A percentile compares a stretch with the other conserved stretches of the same genome.
Evolutionary conservation across 2,329 filamentous ascomycete species (phyloP).

Genomic region (Exophiala alcalophila): DNA sequence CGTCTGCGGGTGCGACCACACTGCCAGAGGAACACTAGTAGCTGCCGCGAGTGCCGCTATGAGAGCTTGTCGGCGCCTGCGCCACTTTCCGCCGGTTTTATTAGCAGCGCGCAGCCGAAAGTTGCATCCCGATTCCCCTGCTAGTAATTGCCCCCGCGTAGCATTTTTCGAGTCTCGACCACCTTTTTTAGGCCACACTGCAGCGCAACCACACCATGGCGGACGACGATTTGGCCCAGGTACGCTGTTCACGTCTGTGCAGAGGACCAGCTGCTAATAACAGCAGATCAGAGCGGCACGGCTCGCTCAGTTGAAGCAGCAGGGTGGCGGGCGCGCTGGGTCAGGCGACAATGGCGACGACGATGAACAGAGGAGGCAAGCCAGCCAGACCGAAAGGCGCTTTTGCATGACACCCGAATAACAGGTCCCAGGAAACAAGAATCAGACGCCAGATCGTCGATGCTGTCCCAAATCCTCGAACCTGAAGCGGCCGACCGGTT

Average conservation of each 20-base stretch:
- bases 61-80: too few species aligned
- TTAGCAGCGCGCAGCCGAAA: too few species aligned
- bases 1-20: too few species aligned
- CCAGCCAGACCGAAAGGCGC: too few species aligned
- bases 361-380: slow-evolving; percentile 65
- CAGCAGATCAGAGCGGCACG: slow-evolving; percentile 82
- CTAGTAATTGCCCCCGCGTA: too few species aligned
- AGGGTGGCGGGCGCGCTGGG: slow-evolving; percentile 56
- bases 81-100: too few species aligned
- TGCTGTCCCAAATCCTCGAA: slow-evolving; percentile 89
- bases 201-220: slow-evolving; percentile 48
- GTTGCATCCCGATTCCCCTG: too few species aligned
- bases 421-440: slow-evolving; percentile 42
- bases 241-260: slow-evolving; percentile 30
- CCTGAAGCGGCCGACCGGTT: slow-evolving; percentile 91
- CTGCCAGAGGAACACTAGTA: too few species aligned
- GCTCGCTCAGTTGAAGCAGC: slow-evolving; percentile 85
- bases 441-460: slow-evolving; percentile 69
- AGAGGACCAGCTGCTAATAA: slow-evolving; percentile 16
- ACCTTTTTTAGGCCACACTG: background rate
- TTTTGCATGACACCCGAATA: background rate
- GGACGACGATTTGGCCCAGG: slow-evolving; percentile 65
- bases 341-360: slow-evolving; percentile 51
- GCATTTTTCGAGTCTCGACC: slow-evolving; percentile 3
- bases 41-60: too few species aligned